These are phyloP conservation scores for Nitzschia inconspicua DNA, from an alignment of 108 stramenopile genomes.

Conservation along the genomic window DNA sequence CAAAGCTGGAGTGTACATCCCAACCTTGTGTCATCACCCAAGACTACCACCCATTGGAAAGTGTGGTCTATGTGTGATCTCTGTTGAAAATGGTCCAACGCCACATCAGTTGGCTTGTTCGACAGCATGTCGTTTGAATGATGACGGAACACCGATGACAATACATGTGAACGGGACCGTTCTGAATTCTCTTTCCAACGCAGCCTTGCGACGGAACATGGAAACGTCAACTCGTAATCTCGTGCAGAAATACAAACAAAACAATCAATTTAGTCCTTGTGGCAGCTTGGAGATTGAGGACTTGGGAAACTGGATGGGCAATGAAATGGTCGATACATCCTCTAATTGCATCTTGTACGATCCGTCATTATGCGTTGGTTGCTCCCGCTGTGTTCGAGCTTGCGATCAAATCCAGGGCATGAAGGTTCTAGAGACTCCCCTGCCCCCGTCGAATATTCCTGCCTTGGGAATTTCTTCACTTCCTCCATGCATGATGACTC, in stretches of 20 bases:
- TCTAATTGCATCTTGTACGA: constrained; percentile 35
- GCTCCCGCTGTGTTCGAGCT: background rate
- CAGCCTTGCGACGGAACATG: constrained; percentile 8
- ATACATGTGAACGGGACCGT: constrained; percentile 5
- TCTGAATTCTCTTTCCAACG: constrained; percentile 1
- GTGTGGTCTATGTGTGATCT: constrained; percentile 46
- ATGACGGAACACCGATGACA: background rate
- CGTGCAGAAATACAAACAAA: background rate
- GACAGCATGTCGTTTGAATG: background rate
- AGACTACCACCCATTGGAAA: constrained; percentile 31
- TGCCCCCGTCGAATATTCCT: background rate
- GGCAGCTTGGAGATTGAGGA: constrained; percentile 14
- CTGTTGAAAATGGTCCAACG: constrained; percentile 36
- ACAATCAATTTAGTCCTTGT: constrained; percentile 1
- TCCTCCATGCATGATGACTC: constrained; percentile 26
- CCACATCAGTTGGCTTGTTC: constrained; percentile 15
- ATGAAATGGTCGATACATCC: constrained; percentile 2
- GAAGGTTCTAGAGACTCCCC: constrained; percentile 11
- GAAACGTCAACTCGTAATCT: background rate
- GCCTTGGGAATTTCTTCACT: background rate
- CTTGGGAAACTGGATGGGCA: constrained; percentile 4
- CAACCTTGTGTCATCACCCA: constrained; percentile 53
- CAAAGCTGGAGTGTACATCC: constrained; percentile 17
- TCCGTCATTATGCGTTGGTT: constrained; percentile 41
- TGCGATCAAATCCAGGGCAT: constrained; percentile 11